Base-by-base conservation (phyloP, 257 asterid species). In the Forsythia viridissima region DNA sequence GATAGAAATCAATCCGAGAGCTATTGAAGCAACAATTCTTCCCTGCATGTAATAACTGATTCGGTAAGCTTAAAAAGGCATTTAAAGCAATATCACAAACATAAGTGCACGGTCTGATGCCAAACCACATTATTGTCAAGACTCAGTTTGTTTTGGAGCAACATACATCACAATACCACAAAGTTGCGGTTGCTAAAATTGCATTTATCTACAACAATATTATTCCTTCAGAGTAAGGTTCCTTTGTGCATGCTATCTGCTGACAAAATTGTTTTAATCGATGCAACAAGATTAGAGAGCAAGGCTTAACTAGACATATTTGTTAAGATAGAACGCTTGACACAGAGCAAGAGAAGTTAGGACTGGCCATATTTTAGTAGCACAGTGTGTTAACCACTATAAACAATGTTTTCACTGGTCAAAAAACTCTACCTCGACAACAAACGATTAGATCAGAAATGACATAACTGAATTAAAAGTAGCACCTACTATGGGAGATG, bases 11-110 rank as follows among this genome's bases (percentile, higher is more conserved):
- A 20, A 93, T 88, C 78, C 94, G 90, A 4, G 98, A 90, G 90
- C 87, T 84, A 78, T 95, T 95, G 92, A 93, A 92, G 88, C 98
- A 95, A 89, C 99, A 95, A 77, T 90, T 93, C 84, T 86, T 76
- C 83, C 99, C 99, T 95, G 97, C 85, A 88, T 78, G 61, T 40
- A 43, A 59, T 37, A 77, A 85, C 52, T 37, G 71, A 76, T 70
- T 78, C 65, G 37, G 37, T 38, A 24, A 76, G 75, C 16, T 30
- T 57, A 68, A 38, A 72, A 43, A 79, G 71, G 4, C 70, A 69
- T 43, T 43, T 59, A 7, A 57, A 51, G 73, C 44, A 78, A 72
- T 67, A 36, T 55, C 59, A 67, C 10, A 63, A 61, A 61, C 69
- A 3, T 9, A 9, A 59, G 5, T 8, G 15, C 38, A 61, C 4